phyloP scores from a whole-genome alignment of 768 basidiomycete genomes.

The Daedaleopsis nitida region DNA sequence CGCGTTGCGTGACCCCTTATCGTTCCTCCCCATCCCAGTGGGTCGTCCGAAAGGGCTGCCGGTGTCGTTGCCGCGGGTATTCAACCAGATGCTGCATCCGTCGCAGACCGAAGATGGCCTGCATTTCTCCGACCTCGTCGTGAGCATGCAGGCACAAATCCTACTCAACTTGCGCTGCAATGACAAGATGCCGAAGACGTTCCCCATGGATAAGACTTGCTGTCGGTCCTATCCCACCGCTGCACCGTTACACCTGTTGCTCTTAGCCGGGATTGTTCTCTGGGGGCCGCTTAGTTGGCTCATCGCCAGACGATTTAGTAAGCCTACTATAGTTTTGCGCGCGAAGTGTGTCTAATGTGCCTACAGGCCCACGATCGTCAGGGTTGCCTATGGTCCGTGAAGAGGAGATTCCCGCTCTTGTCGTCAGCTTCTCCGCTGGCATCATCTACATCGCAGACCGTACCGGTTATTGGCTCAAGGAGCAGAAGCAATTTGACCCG shows the following conservation, averaged over 20 bases:
- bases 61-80: constrained; percentile 70
- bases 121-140: constrained; percentile 68
- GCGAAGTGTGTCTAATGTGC: neutral
- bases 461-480: constrained; percentile 86
- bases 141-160: constrained; percentile 72
- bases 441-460: constrained; percentile 81
- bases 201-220: constrained; percentile 57
- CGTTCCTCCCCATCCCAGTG: constrained; percentile 23
- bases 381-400: constrained; percentile 33
- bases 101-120: constrained; percentile 83
- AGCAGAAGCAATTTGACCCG: constrained; percentile 80
- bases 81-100: constrained; percentile 78
- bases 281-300: constrained; percentile 54
- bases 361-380: constrained; percentile 18
- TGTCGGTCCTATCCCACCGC: constrained; percentile 78
- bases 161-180: constrained; percentile 85
- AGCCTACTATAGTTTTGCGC: constrained; percentile 6
- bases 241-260: constrained; percentile 52
- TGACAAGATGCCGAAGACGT: constrained; percentile 78
- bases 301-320: constrained; percentile 32
- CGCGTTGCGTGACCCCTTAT: constrained; percentile 30
- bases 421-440: constrained; percentile 67
- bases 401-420: constrained; percentile 48
- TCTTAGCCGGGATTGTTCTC: constrained; percentile 49
- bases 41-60: constrained; percentile 28